Evolutionary conservation across 1,139 yeast genomes (phyloP), one percentile per base, ranked within the genome.

Genomic region (Lodderomyces pseudojiufengensis): DNA sequence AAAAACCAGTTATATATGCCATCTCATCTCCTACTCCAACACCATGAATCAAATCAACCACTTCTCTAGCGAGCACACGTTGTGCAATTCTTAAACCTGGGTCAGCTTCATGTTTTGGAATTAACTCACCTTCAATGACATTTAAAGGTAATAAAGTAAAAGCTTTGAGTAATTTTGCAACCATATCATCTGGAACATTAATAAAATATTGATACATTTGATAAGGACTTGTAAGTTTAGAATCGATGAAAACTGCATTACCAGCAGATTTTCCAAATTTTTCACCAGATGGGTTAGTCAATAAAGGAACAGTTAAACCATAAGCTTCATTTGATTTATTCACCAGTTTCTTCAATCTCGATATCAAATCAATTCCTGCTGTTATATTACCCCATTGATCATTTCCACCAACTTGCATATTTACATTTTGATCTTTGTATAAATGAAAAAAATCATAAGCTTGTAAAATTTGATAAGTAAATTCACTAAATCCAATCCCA

Each of bases 301-400:
- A 67, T 20, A 92, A 63, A 1, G 98, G 98, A 0, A 85, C 96
- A 0, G 98, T 92, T 33, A 92, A 51, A 0, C 97, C 98, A 56
- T 61, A 86, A 1, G 80, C 73, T 12, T 32, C 37, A 27, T 41
- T 41, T 8, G 40, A 39, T 12, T 44, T 40, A 7, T 27, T 24
- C 10, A 18, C 24, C 11, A 52, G 41, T 29, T 59, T 59, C 33
- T 61, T 67, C 37, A 86, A 58, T 45, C 96, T 66, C 1, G 83
- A 70, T 30, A 92, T 87, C 41, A 94, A 67, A 52, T 92, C 98
- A 33, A 86, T 76, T 1, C 99, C 99, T 0, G 97, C 97, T 5
- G 95, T 87, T 44, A 94, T 94, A 51, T 92, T 92, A 1, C 99
- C 99, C 92, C 97, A 92, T 59, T 92, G 99, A 55, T 92, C 98